phyloP scores from a whole-genome alignment of 441 rosid genomes.

The Brassica hybrid region DNA sequence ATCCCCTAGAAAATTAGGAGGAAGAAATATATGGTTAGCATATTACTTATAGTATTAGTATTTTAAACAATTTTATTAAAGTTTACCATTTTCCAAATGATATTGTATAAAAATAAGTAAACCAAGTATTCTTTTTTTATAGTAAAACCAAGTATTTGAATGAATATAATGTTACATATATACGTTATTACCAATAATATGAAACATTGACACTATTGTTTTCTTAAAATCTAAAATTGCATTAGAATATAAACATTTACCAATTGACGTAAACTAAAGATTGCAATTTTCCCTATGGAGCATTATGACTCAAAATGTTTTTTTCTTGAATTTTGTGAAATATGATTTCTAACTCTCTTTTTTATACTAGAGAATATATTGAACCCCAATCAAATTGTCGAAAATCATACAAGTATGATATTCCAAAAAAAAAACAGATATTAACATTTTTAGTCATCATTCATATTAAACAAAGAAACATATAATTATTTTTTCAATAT shows the following conservation, averaged over 20 bases:
- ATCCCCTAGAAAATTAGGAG: background rate
- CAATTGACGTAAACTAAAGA: background rate
- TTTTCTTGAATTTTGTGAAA: background rate
- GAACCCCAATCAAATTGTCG: background rate
- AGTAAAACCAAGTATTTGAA: background rate
- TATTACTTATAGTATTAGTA: background rate
- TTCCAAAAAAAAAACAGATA: background rate
- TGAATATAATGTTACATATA: background rate
- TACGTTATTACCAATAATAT: background rate
- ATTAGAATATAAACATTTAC: background rate
- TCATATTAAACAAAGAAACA: background rate
- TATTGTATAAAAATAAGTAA: background rate
- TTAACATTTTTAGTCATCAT: background rate
- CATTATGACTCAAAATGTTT: background rate
- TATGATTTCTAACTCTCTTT: background rate
- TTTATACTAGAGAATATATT: background rate
- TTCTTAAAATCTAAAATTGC: background rate
- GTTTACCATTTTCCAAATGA: background rate
- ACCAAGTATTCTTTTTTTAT: background rate
- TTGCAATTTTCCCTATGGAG: background rate
- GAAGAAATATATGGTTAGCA: background rate
- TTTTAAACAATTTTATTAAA: background rate
- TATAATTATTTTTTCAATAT: background rate
- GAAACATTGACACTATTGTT: background rate
- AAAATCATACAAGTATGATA: background rate